Base-by-base conservation (phyloP, 257 asterid genomes). In the Solanum etuberosum region DNA sequence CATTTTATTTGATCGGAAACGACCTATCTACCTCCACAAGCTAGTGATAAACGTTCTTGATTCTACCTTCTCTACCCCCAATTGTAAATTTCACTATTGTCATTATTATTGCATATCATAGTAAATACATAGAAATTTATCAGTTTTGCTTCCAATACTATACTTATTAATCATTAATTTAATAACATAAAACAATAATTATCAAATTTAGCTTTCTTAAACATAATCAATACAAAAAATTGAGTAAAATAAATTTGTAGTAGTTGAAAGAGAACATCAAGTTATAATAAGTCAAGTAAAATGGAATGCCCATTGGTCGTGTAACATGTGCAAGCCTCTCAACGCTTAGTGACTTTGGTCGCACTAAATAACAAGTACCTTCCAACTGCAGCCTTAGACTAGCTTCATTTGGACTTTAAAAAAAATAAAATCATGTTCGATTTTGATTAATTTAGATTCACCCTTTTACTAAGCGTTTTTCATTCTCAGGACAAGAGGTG, bases 381-480 rank as follows among this genome's bases (percentile, higher is more conserved):
- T 68, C 13, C 10, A 67, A 67, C 21, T 25, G 21, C 20, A 10
- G 35, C 1, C 4, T 67, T 27, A 67, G 10, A 67, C 2, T 27
- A 67, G 20, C 35, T 12, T 65, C 35, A 12, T 65, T 25, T 25
- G 9, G 20, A 11, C 1, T 10, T 1, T 10, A 21, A 9, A n/a
- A 11, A 4, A 8, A 3, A 59, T 21, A 21, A 3, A 20, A 3
- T 61, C 16, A 9, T 13, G 5, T 3, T n/a, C 4, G 7, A n/a
- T 13, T 27, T 27, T 3, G 5, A 67, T 31, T 67, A 1, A 1
- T 67, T 27, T 2, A 27, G 4, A 67, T 67, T 27, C 1, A 4
- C 0, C 9, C 2, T 27, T 14, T 1, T 67, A 13, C 2, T 2
- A 67, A 27, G 10, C 20, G 0, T 0, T 27, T 27, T 3, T 6